Evolutionary conservation across 805 yeast genomes (phyloP), one percentile per base, ranked within the genome.

Genomic region (Komagataella pastoris): DNA sequence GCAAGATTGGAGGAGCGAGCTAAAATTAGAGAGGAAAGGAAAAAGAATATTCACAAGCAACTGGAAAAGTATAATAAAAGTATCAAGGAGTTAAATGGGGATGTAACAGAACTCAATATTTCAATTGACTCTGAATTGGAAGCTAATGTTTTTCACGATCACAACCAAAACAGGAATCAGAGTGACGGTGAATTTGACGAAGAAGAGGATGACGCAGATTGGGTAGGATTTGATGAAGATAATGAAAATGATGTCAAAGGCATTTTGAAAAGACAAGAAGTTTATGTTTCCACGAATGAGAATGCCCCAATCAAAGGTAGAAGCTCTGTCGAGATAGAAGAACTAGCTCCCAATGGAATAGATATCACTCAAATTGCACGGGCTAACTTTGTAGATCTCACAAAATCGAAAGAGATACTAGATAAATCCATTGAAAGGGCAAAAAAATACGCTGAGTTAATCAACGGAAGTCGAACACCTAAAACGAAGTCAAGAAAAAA

Each of bases 371-470:
- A 68, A 6, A 54, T 73, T 21, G 83, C 95, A 6, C 76, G 78
- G 50, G 69, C 79, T 46, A 85, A 86, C 60, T 76, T 76, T 61
- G 97, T 91, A 23, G 80, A 88, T 58, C 68, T 90, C 57, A 72
- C 73, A 14, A 76, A 78, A 60, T 76, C 91, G 6, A 79, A 83
- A 50, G 79, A 81, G 55, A 80, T 91, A 1, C 69, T 91, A 53
- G 81, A 85, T 47, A 76, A 80, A 54, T 83, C 95, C 50, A 80
- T 91, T 49, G 74, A 78, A 50, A 74, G 87, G 61, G 97, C 97
- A 1, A 80, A 83, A 59, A 80, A 86, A 62, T 89, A 91, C 60
- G 97, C 96, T 1, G 78, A 77, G 56, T 64, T 79, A 56, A 67
- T 83, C 56, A 59, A 60, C 8, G 57, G 59, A 47, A 57, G 58